These are phyloP conservation scores for Dalbergia cochinchinensis DNA, from an alignment of 306 rosid genomes.

Conservation along the genomic window DNA sequence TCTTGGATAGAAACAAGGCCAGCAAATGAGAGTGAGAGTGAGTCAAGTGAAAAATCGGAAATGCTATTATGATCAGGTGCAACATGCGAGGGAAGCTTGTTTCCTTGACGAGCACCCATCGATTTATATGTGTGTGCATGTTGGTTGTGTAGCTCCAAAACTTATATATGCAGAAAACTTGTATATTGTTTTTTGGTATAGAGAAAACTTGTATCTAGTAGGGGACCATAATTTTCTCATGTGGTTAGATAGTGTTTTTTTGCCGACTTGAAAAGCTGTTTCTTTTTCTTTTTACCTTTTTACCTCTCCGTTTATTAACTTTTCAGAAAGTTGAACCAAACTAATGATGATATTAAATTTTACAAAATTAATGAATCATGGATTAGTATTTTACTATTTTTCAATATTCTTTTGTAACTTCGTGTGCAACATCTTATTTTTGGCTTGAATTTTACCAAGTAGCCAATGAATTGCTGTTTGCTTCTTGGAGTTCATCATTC, in stretches of 20 bases:
- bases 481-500: neutral
- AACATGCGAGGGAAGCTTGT: slow-evolving; percentile 47
- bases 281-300: neutral
- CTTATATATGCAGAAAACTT: slow-evolving; percentile 32
- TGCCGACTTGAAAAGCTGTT: slow-evolving; percentile 10
- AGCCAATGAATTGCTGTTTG: neutral
- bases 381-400: too few relatives aligned
- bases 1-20: slow-evolving; percentile 67
- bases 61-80: slow-evolving; percentile 46
- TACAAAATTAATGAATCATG: too few relatives aligned
- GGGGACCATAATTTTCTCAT: slow-evolving; percentile 11
- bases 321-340: neutral
- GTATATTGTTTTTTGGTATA: too few relatives aligned
- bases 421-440: too few relatives aligned
- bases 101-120: slow-evolving; percentile 57
- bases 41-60: slow-evolving; percentile 52
- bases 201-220: neutral
- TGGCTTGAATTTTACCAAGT: neutral
- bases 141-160: slow-evolving; percentile 9
- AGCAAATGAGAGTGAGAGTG: slow-evolving; percentile 78
- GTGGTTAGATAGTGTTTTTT: neutral
- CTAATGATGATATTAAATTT: neutral
- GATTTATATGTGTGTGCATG: slow-evolving; percentile 36
- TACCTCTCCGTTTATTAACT: too few relatives aligned
- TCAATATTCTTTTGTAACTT: too few relatives aligned